Conservation (phyloP, 495 filamentous ascomycete species). For the Penicillium longicatenatum region DNA sequence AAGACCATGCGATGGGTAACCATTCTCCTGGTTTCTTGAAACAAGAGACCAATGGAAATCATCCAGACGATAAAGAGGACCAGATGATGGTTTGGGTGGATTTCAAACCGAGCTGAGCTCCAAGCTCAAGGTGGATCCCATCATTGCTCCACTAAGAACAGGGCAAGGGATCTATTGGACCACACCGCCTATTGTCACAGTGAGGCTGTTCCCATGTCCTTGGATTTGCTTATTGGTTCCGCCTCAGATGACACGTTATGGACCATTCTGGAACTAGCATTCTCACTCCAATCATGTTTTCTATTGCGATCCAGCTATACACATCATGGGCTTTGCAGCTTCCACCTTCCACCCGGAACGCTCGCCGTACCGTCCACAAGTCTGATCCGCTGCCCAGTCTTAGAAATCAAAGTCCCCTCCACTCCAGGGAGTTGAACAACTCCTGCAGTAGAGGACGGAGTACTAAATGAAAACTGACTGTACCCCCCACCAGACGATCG, state of each 20-base stretch:
- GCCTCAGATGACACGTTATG: neutral
- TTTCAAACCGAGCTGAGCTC: neutral
- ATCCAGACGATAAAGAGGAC: neutral
- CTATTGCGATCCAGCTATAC: neutral
- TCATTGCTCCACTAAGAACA: neutral
- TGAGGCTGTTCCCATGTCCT: neutral
- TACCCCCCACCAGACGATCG: slow-evolving; percentile 4
- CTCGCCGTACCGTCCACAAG: slow-evolving; percentile 15
- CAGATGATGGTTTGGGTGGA: neutral
- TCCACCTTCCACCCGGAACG: slow-evolving; percentile 20
- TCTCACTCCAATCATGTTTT: neutral
- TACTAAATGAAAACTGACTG: slow-evolving; percentile 15
- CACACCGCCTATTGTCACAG: neutral
- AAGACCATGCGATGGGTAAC: too few species aligned
- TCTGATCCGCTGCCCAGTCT: slow-evolving; percentile 5
- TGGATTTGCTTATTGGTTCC: too few species aligned
- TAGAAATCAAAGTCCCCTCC: slow-evolving; percentile 14
- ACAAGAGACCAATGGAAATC: neutral
- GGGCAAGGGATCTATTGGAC: neutral
- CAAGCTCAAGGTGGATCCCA: neutral
- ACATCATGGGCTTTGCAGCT: slow-evolving; percentile 4
- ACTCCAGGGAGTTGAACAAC: slow-evolving; percentile 16
- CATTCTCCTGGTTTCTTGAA: too few species aligned
- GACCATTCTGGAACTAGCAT: neutral
- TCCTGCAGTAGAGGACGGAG: slow-evolving; percentile 16